Conservation (phyloP, 495 filamentous ascomycete genomes). For the Annulohypoxylon maeteangense region DNA sequence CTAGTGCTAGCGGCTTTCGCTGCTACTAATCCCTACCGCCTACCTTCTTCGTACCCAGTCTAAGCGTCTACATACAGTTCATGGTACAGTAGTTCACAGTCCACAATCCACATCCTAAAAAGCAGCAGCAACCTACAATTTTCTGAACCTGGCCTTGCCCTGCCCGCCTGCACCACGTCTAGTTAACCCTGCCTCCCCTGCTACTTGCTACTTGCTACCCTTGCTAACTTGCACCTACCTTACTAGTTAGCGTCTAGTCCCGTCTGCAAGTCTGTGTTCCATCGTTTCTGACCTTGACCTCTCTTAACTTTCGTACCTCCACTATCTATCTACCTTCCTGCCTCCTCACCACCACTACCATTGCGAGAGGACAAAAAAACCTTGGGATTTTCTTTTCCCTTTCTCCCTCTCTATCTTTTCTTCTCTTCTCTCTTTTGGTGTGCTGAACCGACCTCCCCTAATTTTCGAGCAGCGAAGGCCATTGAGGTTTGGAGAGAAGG, state of each 20-base stretch:
- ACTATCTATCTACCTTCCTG: conserved; percentile 52
- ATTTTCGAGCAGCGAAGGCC: conserved; percentile 48
- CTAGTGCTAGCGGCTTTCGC: conserved; percentile 44
- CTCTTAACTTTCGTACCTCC: conserved; percentile 52
- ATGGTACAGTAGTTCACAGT: conserved; percentile 15
- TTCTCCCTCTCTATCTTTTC: conserved; percentile 46
- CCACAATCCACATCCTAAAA: conserved; percentile 35
- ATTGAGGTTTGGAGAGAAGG: conserved; percentile 53
- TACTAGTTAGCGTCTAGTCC: conserved; percentile 46
- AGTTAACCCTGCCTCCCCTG: conserved; percentile 7
- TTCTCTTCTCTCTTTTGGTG: conserved; percentile 51
- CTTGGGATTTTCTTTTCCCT: conserved; percentile 49
- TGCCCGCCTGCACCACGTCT: conserved; percentile 19
- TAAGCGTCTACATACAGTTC: conserved; percentile 14
- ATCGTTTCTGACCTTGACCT: conserved; percentile 50
- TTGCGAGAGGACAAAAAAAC: conserved; percentile 52
- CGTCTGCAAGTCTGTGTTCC: conserved; percentile 47
- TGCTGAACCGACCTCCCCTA: conserved; percentile 50
- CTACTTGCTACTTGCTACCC: conserved; percentile 23
- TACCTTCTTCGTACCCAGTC: conserved; percentile 6
- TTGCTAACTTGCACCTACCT: conserved; percentile 44
- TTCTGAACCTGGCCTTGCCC: conserved; percentile 12
- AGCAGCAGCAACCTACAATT: conserved; percentile 31
- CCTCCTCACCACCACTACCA: conserved; percentile 54
- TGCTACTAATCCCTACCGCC: conserved; percentile 39